Evolutionary conservation across 1,139 yeast genomes (phyloP).

Genomic region (Suhomyces taliae): DNA sequence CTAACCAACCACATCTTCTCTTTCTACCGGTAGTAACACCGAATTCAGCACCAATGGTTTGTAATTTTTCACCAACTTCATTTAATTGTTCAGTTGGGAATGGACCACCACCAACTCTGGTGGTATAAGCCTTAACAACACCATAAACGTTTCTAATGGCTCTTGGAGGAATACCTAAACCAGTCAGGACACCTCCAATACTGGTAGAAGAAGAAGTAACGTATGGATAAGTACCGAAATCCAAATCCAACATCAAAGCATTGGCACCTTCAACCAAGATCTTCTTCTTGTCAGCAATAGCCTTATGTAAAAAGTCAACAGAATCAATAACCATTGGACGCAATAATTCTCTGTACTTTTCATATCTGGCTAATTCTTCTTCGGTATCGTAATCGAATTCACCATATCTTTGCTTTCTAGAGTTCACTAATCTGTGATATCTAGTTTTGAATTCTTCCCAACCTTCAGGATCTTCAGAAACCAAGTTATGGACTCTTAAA

Average conservation of each 20-base stretch:
- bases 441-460: constrained; percentile 89
- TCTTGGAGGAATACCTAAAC: constrained; percentile 91
- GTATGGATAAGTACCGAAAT: constrained; percentile 97
- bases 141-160: constrained; percentile 81
- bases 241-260: constrained; percentile 96
- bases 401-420: constrained; percentile 89
- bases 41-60: constrained; percentile 88
- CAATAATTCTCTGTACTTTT: constrained; percentile 67
- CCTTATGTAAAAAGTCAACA: constrained; percentile 84
- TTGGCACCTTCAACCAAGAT: constrained; percentile 97
- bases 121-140: constrained; percentile 97
- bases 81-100: constrained; percentile 98
- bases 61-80: constrained; percentile 81
- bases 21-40: constrained; percentile 99
- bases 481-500: constrained; percentile 92
- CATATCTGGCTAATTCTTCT: constrained; percentile 75
- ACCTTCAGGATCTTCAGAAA: constrained; percentile 82
- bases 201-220: constrained; percentile 96
- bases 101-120: constrained; percentile 99
- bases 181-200: constrained; percentile 97
- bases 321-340: constrained; percentile 95
- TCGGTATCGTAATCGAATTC: constrained; percentile 86
- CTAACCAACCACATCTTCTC: constrained; percentile 99
- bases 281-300: constrained; percentile 74
- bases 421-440: constrained; percentile 72